These are phyloP conservation scores for Grosmannia clavigera DNA, from an alignment of 2,329 filamentous ascomycete genomes.

Conservation along the genomic window DNA sequence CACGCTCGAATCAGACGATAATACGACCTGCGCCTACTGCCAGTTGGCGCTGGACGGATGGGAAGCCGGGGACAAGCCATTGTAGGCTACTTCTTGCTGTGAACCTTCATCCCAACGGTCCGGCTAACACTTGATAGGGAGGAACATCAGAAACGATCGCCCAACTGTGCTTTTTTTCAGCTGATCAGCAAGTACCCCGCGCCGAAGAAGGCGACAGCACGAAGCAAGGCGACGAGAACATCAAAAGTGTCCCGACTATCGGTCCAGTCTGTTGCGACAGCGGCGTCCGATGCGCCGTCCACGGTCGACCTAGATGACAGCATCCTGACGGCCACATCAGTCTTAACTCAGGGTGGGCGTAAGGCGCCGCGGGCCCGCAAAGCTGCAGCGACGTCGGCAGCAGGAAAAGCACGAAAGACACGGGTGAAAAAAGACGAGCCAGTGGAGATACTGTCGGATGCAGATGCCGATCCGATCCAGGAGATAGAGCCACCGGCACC, in stretches of 20 bases:
- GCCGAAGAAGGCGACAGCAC: slow-evolving; percentile 42
- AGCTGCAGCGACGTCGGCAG: slow-evolving; percentile 25
- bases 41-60: slow-evolving; percentile 82
- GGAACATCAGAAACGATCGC: slow-evolving; percentile 71
- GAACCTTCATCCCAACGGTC: background rate
- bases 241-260: slow-evolving; percentile 62
- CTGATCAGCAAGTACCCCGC: slow-evolving; percentile 46
- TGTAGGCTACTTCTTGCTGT: slow-evolving; percentile 35
- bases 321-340: slow-evolving; percentile 46
- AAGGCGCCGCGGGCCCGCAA: slow-evolving; percentile 44
- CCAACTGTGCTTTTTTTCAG: slow-evolving; percentile 72
- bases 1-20: slow-evolving; percentile 69
- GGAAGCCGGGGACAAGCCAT: slow-evolving; percentile 84
- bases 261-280: slow-evolving; percentile 41
- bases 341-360: slow-evolving; percentile 40
- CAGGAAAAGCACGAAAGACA: slow-evolving; percentile 31
- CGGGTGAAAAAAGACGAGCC: slow-evolving; percentile 42
- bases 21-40: slow-evolving; percentile 86
- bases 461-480: slow-evolving; percentile 13
- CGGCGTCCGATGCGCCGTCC: slow-evolving; percentile 36
- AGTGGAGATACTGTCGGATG: slow-evolving; percentile 31
- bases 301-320: slow-evolving; percentile 43
- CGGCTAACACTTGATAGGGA: slow-evolving; percentile 38
- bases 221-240: slow-evolving; percentile 39
- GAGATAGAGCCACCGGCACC: background rate